Conservation (phyloP, 345 rosid genomes). For the Eutrema heterophyllum region DNA sequence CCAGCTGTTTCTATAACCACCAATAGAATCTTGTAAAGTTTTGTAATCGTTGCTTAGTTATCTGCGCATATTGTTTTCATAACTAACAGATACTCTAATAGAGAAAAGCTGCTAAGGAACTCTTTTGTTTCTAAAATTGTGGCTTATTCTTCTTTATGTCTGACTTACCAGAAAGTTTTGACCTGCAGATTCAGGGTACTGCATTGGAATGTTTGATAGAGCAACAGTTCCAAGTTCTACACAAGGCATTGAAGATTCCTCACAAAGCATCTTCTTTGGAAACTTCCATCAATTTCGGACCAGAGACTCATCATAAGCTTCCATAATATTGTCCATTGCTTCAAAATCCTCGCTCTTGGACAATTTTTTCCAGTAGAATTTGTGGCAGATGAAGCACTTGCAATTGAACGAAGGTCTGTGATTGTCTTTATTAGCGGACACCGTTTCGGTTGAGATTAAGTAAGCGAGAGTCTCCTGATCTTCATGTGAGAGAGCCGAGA, state of each 20-base stretch:
- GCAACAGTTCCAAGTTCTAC: constrained; percentile 65
- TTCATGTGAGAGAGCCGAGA: too few species aligned
- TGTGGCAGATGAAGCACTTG: too few species aligned
- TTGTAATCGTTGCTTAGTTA: background rate
- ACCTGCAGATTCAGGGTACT: constrained; percentile 84
- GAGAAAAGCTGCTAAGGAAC: background rate
- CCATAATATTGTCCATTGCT: too few species aligned
- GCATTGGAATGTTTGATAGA: constrained; percentile 86
- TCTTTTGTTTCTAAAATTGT: background rate
- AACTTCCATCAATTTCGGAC: too few species aligned
- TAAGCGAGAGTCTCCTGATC: too few species aligned
- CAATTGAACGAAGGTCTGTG: too few species aligned
- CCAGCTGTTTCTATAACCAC: background rate
- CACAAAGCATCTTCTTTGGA: constrained; percentile 63
- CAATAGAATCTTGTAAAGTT: background rate
- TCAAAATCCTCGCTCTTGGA: too few species aligned
- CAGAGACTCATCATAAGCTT: too few species aligned
- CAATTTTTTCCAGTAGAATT: too few species aligned
- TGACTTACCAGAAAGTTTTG: constrained; percentile 16
- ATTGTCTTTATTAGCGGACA: too few species aligned
- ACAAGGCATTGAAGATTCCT: constrained; percentile 72
- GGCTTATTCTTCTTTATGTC: background rate
- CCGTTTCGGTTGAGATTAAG: too few species aligned
- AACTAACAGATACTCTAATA: background rate
- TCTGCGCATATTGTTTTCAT: background rate